These are phyloP conservation scores for Graphiopsis chlorocephala DNA, from an alignment of 2,329 filamentous ascomycete genomes.

Conservation along the genomic window DNA sequence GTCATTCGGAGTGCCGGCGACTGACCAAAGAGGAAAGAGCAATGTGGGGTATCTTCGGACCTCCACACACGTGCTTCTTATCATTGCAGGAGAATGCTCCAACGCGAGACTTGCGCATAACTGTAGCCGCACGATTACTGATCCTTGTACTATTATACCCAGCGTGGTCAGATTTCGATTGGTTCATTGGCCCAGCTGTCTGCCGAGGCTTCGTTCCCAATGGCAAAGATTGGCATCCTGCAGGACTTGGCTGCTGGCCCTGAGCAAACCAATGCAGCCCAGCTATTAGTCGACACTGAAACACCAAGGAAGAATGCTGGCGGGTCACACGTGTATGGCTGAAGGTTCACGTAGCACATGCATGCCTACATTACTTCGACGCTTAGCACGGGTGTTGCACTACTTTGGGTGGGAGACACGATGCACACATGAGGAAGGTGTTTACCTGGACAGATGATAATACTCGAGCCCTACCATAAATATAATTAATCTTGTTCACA, in stretches of 20 bases:
- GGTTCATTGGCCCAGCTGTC: not conserved
- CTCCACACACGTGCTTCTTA: conserved; percentile 7
- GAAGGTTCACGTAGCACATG: not conserved
- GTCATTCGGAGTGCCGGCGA: not conserved
- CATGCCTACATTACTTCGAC: not conserved
- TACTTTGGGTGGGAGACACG: not conserved
- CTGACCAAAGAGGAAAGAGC: not conserved
- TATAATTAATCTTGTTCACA: not conserved
- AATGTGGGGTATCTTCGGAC: not conserved
- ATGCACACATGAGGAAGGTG: conserved; percentile 3
- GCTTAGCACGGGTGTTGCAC: not conserved
- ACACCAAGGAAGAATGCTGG: conserved; percentile 10
- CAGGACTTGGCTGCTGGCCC: conserved; percentile 4
- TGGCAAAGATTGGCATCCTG: not conserved
- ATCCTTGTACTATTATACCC: conserved; percentile 1
- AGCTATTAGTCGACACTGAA: not conserved
- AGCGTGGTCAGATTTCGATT: not conserved
- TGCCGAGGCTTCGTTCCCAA: conserved; percentile 1
- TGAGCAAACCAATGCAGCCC: conserved; percentile 11
- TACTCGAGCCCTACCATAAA: not conserved
- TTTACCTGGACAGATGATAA: not conserved
- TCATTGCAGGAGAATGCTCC: conserved; percentile 6
- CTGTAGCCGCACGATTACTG: conserved; percentile 8
- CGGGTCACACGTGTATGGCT: conserved; percentile 9
- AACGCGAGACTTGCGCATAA: not conserved